Conservation (phyloP, 2,329 filamentous ascomycete species). For the Lachnellula cervina region DNA sequence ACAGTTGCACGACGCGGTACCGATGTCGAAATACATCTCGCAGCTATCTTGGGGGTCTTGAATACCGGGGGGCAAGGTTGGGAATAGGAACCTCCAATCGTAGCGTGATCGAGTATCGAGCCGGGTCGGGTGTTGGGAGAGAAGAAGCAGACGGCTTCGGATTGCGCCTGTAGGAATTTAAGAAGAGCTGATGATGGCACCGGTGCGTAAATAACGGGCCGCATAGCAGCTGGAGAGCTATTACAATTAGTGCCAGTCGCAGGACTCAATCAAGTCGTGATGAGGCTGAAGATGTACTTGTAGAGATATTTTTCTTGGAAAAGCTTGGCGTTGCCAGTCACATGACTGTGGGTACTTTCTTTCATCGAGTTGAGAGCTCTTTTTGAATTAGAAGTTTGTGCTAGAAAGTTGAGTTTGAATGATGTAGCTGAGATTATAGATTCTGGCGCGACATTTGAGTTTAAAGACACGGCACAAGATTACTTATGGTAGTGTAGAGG, state of each 20-base stretch:
- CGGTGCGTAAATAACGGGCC: conserved; percentile 25
- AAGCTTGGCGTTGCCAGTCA: not conserved
- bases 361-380: too few species aligned
- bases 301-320: not conserved
- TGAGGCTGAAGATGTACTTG: not conserved
- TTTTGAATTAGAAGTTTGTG: too few species aligned
- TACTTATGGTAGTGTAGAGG: too few species aligned
- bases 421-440: too few species aligned
- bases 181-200: conserved; percentile 55
- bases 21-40: conserved; percentile 19
- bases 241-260: not conserved
- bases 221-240: conserved; percentile 27
- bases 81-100: conserved; percentile 12
- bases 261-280: not conserved
- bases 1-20: conserved; percentile 14
- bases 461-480: too few species aligned
- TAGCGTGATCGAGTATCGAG: conserved; percentile 25
- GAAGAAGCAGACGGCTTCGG: conserved; percentile 53
- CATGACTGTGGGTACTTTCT: not conserved
- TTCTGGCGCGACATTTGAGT: too few species aligned
- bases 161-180: conserved; percentile 68
- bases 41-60: conserved; percentile 9
- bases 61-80: conserved; percentile 1
- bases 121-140: conserved; percentile 34
- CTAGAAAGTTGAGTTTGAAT: too few species aligned